These are phyloP conservation scores for Murraya koenigii DNA, from an alignment of 345 rosid genomes.

Conservation along the genomic window DNA sequence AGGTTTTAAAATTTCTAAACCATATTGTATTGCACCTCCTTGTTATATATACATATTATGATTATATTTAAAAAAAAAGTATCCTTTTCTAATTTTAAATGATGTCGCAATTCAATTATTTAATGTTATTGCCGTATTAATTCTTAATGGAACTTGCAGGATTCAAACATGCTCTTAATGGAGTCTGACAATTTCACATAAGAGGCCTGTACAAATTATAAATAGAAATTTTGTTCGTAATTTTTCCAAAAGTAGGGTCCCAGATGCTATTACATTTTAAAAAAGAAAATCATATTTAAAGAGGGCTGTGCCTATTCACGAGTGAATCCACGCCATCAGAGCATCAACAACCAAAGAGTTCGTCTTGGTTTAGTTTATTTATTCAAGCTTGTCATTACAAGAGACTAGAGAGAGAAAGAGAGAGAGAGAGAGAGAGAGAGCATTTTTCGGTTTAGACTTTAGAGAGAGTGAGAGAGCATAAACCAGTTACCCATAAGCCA, in stretches of 20 bases:
- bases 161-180: not conserved
- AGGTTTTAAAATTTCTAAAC: too few species aligned
- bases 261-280: not conserved
- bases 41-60: too few species aligned
- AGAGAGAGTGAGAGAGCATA: conserved; percentile 6
- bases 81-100: too few species aligned
- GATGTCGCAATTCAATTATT: too few species aligned
- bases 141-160: too few species aligned
- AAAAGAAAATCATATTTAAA: not conserved
- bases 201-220: not conserved
- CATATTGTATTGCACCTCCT: too few species aligned
- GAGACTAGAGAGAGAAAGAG: not conserved
- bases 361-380: not conserved
- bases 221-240: not conserved
- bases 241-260: not conserved
- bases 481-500: not conserved
- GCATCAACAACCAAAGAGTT: not conserved
- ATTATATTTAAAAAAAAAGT: too few species aligned
- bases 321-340: conserved; percentile 1
- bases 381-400: not conserved
- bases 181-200: too few species aligned
- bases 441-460: not conserved
- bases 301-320: not conserved
- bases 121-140: too few species aligned
- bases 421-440: conserved; percentile 13